Base-by-base conservation (phyloP, 257 asterid genomes). In the Fraxinus cuspidata region DNA sequence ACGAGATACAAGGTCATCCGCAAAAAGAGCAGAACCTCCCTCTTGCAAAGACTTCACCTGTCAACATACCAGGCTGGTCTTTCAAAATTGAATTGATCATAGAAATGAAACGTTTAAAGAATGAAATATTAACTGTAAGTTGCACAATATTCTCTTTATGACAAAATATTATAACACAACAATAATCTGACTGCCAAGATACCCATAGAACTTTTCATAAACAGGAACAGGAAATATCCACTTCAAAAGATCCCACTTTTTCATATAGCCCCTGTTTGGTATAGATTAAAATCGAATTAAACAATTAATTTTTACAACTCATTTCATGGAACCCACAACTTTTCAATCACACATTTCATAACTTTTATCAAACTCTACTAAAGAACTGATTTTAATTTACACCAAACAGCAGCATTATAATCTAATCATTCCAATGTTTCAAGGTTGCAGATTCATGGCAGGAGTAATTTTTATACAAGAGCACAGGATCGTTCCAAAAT, bases 1-100 rank as follows among this genome's bases (percentile, higher is more conserved):
- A 78, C 96, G 91, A 38, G 89, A 83, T 66, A 91, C 47, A 65
- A 93, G 83, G 82, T 89, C 97, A 83, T 90, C 94, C 2, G 86
- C 27, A 80, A 93, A 96, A 84, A 92, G 91, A 31, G 85, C 74
- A 60, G 90, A 72, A 37, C 94, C 88, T 64, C 81, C 77, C 51
- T 81, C 82, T 80, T 90, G 63, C 68, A 84, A 81, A 77, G 81
- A 87, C 80, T 85, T 88, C 65, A 89, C 89, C 99, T 96, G 93
- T 72, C 87, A 83, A 77, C 71, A 77, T 76, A 74, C 35, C 34
- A 64, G 68, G 70, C 77, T 66, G 64, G 75, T 76, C 47, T 71
- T 76, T 83, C 76, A 86, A 72, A 74, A 63, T 28, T 71, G 73
- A 40, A 74, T 71, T 44, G 64, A 75, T 74, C 77, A 83, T 40